Conservation (phyloP, 345 rosid genomes). For the Pseudoturritis turrita region DNA sequence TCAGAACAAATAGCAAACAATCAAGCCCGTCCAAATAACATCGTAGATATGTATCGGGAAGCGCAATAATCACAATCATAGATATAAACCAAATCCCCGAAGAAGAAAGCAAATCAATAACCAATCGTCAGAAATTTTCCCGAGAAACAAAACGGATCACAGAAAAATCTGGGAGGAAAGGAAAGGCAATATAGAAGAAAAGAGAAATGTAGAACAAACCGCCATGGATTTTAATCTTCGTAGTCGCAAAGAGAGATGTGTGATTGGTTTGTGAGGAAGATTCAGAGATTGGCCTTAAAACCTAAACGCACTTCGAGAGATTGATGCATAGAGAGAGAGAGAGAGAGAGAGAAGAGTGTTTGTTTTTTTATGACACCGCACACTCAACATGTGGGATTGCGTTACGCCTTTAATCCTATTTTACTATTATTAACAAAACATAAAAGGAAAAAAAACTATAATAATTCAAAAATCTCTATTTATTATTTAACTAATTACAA, state of each 20-base stretch:
- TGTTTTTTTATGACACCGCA: slow-evolving; percentile 21
- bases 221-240: slow-evolving; percentile 30
- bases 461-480: too few relatives aligned
- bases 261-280: slow-evolving; percentile 3
- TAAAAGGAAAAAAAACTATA: too few relatives aligned
- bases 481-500: too few relatives aligned
- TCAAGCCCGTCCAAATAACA: background rate
- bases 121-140: background rate
- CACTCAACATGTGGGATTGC: slow-evolving; percentile 26
- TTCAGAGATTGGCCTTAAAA: slow-evolving; percentile 7
- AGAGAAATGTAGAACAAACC: slow-evolving; percentile 6
- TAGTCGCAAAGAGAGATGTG: background rate
- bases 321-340: slow-evolving; percentile 2
- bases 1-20: background rate
- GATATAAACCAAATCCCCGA: background rate
- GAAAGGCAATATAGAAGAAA: background rate
- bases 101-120: slow-evolving; percentile 3
- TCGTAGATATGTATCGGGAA: background rate
- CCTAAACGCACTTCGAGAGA: slow-evolving; percentile 16
- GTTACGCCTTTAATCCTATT: slow-evolving; percentile 16
- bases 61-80: background rate
- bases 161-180: background rate
- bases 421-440: background rate
- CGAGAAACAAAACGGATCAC: slow-evolving; percentile 1
- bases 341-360: slow-evolving; percentile 2